Base-by-base conservation (phyloP, 129 eudicot species). In the Arctium minus region DNA sequence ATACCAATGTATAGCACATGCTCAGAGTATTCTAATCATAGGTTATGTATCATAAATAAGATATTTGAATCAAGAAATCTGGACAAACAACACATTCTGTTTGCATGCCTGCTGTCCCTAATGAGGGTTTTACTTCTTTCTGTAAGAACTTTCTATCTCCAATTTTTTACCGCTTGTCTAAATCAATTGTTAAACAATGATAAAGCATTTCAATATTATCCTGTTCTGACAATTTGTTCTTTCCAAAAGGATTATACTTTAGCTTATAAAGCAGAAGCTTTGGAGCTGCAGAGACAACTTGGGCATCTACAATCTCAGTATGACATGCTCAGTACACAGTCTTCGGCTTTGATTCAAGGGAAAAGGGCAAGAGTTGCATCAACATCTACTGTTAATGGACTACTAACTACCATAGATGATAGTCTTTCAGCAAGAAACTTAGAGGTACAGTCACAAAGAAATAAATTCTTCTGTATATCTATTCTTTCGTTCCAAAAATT, bases 301-400 rank as follows among this genome's bases (percentile, higher is more conserved):
- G 92, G 94, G 72, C 96, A 90, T 79, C 85, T 96, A 82, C 98
- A 93, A 80, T 85, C 90, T 78, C 98, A 90, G 68, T 87, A 88
- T 81, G 99, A 96, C 84, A 91, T 93, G 96, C 99, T 96, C 37
- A 89, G 88, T 72, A 89, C 92, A 73, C 99, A 93, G 84, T 93
- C 98, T 71, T 96, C 99, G 44, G 36, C 92, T 72, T 84, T 96
- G 79, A 90, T 88, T 65, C 99, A 96, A 88, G 99, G 99, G 76
- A 93, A 91, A 88, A 96, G 97, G 79, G 94, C 99, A 70, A 87
- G 99, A 81, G 92, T 96, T 76, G 94, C 97, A 77, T 93, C 97
- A 77, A 96, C 99, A 37, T 91, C 99, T 72, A 73, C 85, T 71
- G 97, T 92, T 30, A 96, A 92, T 68, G 97, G 98, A 83, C 91